Evolutionary conservation across 2,329 filamentous ascomycete species (phyloP).

Genomic region (Cordyceps fumosorosea): DNA sequence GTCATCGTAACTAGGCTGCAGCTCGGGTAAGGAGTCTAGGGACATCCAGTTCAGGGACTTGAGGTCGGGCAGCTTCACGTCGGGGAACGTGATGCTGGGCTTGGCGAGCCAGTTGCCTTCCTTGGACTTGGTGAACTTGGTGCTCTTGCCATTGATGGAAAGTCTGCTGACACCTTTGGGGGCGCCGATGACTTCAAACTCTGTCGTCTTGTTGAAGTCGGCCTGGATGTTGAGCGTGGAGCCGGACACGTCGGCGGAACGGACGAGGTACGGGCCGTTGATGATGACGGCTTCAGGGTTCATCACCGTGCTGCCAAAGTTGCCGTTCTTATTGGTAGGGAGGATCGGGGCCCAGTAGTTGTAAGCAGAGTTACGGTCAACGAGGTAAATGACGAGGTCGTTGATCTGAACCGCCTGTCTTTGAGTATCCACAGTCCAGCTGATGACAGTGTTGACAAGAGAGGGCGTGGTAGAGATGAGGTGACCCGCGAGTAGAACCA

Average conservation of each 20-base stretch:
- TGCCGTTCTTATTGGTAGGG: constrained; percentile 19
- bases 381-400: constrained; percentile 4
- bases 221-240: constrained; percentile 54
- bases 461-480: neutral
- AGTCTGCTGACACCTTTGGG: constrained; percentile 38
- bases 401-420: constrained; percentile 1
- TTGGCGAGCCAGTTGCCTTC: constrained; percentile 35
- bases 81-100: constrained; percentile 1
- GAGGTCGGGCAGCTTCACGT: constrained; percentile 1
- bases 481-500: neutral
- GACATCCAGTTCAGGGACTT: constrained; percentile 8
- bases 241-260: constrained; percentile 47
- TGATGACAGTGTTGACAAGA: constrained; percentile 1
- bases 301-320: constrained; percentile 17
- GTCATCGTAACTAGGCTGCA: constrained; percentile 27
- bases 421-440: constrained; percentile 1
- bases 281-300: constrained; percentile 41
- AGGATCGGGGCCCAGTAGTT: constrained; percentile 56
- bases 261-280: constrained; percentile 53
- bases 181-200: constrained; percentile 59
- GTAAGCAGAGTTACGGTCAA: constrained; percentile 54
- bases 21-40: constrained; percentile 18
- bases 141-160: constrained; percentile 27
- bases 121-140: constrained; percentile 27
- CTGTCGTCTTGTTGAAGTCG: constrained; percentile 60